Conservation (phyloP, 2,329 filamentous ascomycete genomes). For the Ascochyta koolunga region DNA sequence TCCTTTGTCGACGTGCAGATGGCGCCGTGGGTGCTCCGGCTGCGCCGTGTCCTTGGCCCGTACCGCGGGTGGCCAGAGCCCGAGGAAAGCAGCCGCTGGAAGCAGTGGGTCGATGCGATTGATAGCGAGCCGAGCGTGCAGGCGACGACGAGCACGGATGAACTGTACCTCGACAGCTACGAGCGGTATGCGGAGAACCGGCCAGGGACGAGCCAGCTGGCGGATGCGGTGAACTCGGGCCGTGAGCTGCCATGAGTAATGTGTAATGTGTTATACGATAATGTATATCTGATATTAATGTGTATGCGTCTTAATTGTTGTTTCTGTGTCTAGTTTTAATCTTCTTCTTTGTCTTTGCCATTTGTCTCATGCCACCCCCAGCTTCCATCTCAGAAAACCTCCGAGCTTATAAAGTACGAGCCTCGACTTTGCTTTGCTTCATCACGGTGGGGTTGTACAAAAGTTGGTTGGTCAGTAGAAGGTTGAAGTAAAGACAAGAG, state of each 20-base stretch:
- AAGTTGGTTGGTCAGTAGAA: no score
- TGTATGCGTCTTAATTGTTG: no score
- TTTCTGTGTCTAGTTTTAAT: no score
- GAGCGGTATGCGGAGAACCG: constrained; percentile 67
- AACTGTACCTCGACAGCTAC: constrained; percentile 72
- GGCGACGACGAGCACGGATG: constrained; percentile 70
- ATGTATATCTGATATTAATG: no score
- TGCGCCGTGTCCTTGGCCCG: constrained; percentile 69
- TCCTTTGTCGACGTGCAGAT: constrained; percentile 76
- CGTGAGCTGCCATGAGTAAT: constrained; percentile 55
- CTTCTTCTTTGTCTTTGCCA: no score
- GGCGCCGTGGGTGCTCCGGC: constrained; percentile 74
- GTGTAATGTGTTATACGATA: no score
- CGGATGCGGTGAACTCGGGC: constrained; percentile 65
- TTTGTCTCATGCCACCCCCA: no score
- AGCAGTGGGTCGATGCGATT: constrained; percentile 72
- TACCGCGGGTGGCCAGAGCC: constrained; percentile 71
- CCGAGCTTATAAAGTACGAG: no score
- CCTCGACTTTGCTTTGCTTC: no score
- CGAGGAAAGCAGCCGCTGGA: constrained; percentile 68
- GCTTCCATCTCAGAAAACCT: no score
- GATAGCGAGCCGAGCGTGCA: constrained; percentile 67
- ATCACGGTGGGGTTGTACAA: no score
- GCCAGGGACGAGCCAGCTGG: constrained; percentile 63
- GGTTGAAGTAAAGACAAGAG: no score